phyloP scores from a whole-genome alignment of 176 grass and related monocot genomes.

The Elymus sibiricus region DNA sequence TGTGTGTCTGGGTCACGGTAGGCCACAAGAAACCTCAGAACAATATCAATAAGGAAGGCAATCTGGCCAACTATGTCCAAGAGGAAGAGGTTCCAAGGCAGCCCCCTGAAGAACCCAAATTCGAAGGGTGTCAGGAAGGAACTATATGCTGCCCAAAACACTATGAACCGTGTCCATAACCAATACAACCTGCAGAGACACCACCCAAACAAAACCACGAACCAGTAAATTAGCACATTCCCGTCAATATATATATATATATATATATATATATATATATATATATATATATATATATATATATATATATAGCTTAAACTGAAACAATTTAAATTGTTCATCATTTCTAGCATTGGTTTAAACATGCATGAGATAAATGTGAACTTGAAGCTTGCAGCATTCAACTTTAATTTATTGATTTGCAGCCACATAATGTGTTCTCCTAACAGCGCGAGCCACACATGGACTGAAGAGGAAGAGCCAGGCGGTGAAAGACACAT shows the following conservation, averaged over 20 bases:
- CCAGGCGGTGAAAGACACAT: not conserved
- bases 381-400: not conserved
- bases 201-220: not conserved
- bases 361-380: not conserved
- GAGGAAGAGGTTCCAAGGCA: slow-evolving; percentile 68
- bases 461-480: too few species aligned
- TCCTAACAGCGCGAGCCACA: not conserved
- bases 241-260: not conserved
- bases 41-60: slow-evolving; percentile 77
- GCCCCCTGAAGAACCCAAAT: slow-evolving; percentile 93
- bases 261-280: not conserved
- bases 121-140: slow-evolving; percentile 91
- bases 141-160: slow-evolving; percentile 79
- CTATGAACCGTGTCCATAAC: slow-evolving; percentile 76
- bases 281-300: not conserved
- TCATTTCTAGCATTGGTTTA: not conserved
- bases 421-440: not conserved
- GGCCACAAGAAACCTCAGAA: slow-evolving; percentile 64
- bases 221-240: not conserved
- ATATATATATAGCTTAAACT: not conserved
- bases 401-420: not conserved
- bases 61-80: slow-evolving; percentile 79
- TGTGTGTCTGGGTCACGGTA: slow-evolving; percentile 80
- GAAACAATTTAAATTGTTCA: not conserved
- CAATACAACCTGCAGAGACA: slow-evolving; percentile 59